Conservation (phyloP, 768 basidiomycete species). For the Boletus insuetus region DNA sequence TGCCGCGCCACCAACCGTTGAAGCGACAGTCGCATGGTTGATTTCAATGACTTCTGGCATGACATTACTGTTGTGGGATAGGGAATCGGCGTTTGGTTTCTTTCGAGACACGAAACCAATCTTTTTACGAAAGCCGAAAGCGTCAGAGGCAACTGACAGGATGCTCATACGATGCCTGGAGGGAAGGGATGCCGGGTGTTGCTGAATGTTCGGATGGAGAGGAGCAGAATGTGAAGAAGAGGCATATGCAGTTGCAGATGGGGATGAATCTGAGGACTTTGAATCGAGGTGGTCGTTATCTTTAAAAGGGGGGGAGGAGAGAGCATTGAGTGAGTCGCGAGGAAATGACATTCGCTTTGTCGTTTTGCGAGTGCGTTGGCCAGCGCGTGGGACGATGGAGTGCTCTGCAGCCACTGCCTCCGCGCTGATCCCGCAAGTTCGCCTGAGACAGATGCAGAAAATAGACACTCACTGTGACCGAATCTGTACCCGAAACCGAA, state of each 20-base stretch:
- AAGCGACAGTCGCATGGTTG: conserved; percentile 22
- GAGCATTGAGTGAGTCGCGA: conserved; percentile 4
- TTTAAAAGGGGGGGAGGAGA: conserved; percentile 2
- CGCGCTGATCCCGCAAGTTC: background rate
- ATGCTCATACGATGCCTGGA: conserved; percentile 44
- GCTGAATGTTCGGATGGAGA: conserved; percentile 2
- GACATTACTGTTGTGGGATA: conserved; percentile 37
- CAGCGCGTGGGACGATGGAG: background rate
- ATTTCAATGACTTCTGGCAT: conserved; percentile 77
- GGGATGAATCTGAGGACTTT: conserved; percentile 12
- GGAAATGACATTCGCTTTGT: background rate
- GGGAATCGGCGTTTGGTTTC: conserved; percentile 31
- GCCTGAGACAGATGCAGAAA: background rate
- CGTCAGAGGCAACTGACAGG: conserved; percentile 53
- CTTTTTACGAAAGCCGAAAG: conserved; percentile 42
- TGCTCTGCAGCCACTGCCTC: background rate
- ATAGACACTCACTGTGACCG: conserved; percentile 14
- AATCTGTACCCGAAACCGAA: conserved; percentile 3
- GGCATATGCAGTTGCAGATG: conserved; percentile 11
- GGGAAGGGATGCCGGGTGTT: conserved; percentile 7
- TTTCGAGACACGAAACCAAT: conserved; percentile 42
- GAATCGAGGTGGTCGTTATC: conserved; percentile 17
- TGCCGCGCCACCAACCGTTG: conserved; percentile 22
- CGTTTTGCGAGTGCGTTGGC: conserved; percentile 1
- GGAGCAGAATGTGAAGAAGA: conserved; percentile 8